These are phyloP conservation scores for Nymphaea colorata DNA, from an alignment of 164 flowering plant species.

Conservation along the genomic window DNA sequence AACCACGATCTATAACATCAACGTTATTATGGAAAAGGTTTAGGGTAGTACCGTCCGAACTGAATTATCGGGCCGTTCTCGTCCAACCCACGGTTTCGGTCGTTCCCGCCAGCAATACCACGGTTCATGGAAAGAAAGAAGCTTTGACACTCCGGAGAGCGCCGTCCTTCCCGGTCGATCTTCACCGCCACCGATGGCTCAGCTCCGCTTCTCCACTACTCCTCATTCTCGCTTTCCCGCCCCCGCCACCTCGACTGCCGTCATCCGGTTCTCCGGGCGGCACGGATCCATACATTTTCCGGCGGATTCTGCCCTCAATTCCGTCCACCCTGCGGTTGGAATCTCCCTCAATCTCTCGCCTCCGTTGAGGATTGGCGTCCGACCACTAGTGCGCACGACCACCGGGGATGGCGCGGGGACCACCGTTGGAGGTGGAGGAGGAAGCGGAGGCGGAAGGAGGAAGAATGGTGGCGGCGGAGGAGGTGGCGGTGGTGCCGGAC, in stretches of 20 bases:
- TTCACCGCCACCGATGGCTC: slow-evolving; percentile 12
- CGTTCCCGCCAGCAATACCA: too few species aligned
- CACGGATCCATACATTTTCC: neutral
- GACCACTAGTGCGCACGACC: neutral
- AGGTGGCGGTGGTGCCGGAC: slow-evolving; percentile 6
- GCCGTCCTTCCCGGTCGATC: too few species aligned
- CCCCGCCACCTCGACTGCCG: neutral
- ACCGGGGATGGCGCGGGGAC: neutral
- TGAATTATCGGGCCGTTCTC: too few species aligned
- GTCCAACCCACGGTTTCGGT: too few species aligned
- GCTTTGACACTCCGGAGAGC: too few species aligned
- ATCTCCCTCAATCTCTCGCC: slow-evolving; percentile 3
- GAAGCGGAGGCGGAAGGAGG: neutral
- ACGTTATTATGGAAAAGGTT: too few species aligned
- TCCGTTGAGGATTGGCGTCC: neutral
- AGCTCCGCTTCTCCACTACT: slow-evolving; percentile 24
- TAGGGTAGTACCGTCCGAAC: too few species aligned
- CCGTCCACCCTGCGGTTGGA: neutral
- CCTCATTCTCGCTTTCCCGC: neutral
- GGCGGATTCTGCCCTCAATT: slow-evolving; percentile 3
- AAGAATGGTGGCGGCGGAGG: slow-evolving; percentile 7
- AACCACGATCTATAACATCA: too few species aligned
- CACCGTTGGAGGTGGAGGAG: neutral
- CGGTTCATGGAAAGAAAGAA: too few species aligned
- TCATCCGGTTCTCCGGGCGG: neutral